phyloP scores from a whole-genome alignment of 441 rosid species.

The Caryocar brasiliense region DNA sequence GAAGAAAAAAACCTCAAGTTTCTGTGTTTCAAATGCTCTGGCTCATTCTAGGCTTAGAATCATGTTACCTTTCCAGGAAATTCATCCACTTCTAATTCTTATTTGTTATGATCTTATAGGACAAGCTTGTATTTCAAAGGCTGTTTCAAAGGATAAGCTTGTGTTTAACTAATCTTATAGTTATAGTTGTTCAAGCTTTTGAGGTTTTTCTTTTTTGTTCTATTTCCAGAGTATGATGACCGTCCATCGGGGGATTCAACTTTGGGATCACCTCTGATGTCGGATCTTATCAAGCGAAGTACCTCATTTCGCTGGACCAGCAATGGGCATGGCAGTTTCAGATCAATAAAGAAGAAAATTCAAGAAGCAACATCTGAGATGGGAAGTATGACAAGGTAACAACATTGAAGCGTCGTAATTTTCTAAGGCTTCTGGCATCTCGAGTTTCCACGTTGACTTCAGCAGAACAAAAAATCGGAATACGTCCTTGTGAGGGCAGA shows the following conservation, averaged over 20 bases:
- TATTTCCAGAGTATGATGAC: constrained; percentile 68
- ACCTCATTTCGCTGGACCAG: constrained; percentile 62
- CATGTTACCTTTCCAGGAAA: too few relatives aligned
- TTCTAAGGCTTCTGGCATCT: neutral
- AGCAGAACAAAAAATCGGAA: neutral
- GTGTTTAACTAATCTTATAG: neutral
- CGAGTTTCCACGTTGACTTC: neutral
- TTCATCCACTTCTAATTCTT: too few relatives aligned
- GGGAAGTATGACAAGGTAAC: constrained; percentile 55
- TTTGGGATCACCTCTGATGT: constrained; percentile 34
- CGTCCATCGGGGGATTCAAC: constrained; percentile 29
- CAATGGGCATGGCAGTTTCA: constrained; percentile 52
- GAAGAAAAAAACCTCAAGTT: too few relatives aligned
- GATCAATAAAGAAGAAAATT: constrained; percentile 64
- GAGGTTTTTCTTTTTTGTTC: neutral
- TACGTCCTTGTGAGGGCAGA: neutral
- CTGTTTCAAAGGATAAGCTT: too few relatives aligned
- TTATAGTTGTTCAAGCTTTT: neutral
- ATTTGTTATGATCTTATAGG: too few relatives aligned
- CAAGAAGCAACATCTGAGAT: constrained; percentile 79
- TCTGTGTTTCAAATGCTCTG: too few relatives aligned
- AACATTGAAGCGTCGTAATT: neutral
- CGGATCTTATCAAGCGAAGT: constrained; percentile 65
- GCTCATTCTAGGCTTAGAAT: too few relatives aligned
- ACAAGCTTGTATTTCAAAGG: too few relatives aligned